Base-by-base conservation (phyloP, 2,329 filamentous ascomycete species). In the Botryotinia narcissicola region DNA sequence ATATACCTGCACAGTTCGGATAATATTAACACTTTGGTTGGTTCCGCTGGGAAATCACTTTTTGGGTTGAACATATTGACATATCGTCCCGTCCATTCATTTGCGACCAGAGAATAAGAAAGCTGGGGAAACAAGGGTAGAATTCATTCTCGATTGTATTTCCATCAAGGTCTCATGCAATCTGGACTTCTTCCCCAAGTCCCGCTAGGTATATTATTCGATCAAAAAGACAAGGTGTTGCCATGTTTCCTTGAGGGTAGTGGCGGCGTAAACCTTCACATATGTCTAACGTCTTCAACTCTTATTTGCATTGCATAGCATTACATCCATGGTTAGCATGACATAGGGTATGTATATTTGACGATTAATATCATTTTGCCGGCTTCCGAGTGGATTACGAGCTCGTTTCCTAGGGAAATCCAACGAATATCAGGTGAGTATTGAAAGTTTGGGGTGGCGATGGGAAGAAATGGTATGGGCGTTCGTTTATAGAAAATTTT, bases 231-330 rank as follows among this genome's bases (percentile, higher is more conserved):
- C 37, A 42, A 63, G 59, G 29, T n/a, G 29, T 9, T 48, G 37
- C 22, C 29, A 46, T 40, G 46, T 66, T 59, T 60, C 18, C 18
- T 51, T 46, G 48, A n/a, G 29, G 22, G 9, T 61, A 71, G 42
- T 57, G 51, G 73, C 54, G 72, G 74, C 73, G 69, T 73, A 71
- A 37, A 60, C 18, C 44, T 14, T 42, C 59, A 37, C 44, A n/a
- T 51, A 67, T 10, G 48, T 64, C 59, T 74, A 77, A 77, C 75
- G 75, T 77, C 75, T 76, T 73, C 70, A 74, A 75, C 74, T 73
- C 75, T 72, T 71, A 61, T 54, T 75, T 46, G 73, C 69, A 73
- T 68, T 68, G 71, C 71, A 62, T 62, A 10, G 46, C 35, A 54
- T 40, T 16, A 25, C 14, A 66, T 48, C 51, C 51, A 32, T 57